These are phyloP conservation scores for Carex cristatella DNA, from an alignment of 176 grass and related monocot genomes.

Conservation along the genomic window DNA sequence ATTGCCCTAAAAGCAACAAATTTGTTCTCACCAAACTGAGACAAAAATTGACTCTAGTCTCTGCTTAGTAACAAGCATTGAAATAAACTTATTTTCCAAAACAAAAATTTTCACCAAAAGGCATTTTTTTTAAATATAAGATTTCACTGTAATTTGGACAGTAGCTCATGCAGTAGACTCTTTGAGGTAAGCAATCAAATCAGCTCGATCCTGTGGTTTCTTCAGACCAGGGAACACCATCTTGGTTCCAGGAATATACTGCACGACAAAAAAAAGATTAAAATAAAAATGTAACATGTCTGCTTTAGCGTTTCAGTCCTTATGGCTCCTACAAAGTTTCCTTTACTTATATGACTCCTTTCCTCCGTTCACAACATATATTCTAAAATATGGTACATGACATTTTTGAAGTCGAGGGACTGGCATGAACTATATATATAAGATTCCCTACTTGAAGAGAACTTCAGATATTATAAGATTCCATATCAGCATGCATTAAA, in stretches of 20 bases:
- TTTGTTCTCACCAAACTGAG: constrained; percentile 17
- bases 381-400: not conserved
- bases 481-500: not conserved
- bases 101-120: constrained; percentile 16
- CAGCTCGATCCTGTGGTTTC: constrained; percentile 61
- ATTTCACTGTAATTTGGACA: constrained; percentile 3
- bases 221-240: constrained; percentile 84
- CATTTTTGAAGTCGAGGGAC: not conserved
- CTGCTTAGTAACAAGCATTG: constrained; percentile 26
- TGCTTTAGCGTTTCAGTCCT: not conserved
- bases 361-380: not conserved
- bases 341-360: not conserved
- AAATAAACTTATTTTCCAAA: constrained; percentile 4
- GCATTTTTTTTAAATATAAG: constrained; percentile 9
- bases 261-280: not conserved
- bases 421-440: not conserved
- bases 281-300: not conserved
- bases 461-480: not conserved
- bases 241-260: constrained; percentile 74
- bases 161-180: constrained; percentile 33
- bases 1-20: constrained; percentile 12
- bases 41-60: constrained; percentile 10
- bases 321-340: not conserved
- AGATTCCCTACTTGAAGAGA: not conserved
- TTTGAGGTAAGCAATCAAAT: constrained; percentile 74